Evolutionary conservation across 140 eudicot genomes (phyloP).

Genomic region (Bidens hawaiensis): DNA sequence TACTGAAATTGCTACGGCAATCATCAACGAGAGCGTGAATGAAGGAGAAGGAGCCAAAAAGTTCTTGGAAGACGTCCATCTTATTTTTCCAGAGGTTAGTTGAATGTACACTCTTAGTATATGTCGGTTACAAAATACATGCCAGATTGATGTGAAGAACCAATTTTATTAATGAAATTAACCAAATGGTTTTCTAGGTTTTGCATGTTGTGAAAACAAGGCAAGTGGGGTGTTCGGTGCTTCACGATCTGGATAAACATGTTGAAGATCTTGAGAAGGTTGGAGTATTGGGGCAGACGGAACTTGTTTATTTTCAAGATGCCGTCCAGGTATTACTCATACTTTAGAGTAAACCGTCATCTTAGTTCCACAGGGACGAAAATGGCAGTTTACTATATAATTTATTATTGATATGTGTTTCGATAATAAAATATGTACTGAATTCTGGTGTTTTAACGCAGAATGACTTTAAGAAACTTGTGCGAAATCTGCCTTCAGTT

Average conservation of each 20-base stretch:
- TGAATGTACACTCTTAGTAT: too few relatives aligned
- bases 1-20: slow-evolving; percentile 61
- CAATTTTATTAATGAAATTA: background rate
- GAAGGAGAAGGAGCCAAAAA: slow-evolving; percentile 80
- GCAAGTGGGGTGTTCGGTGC: slow-evolving; percentile 82
- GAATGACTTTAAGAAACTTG: slow-evolving; percentile 87
- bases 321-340: slow-evolving; percentile 70
- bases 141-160: background rate
- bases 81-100: slow-evolving; percentile 79
- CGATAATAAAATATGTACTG: too few relatives aligned
- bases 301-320: slow-evolving; percentile 42
- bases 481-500: slow-evolving; percentile 84
- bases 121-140: too few relatives aligned
- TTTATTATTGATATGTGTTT: too few relatives aligned
- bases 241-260: slow-evolving; percentile 69
- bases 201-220: slow-evolving; percentile 82
- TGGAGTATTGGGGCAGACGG: slow-evolving; percentile 82
- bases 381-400: background rate
- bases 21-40: slow-evolving; percentile 75
- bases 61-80: slow-evolving; percentile 89
- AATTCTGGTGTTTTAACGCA: too few relatives aligned
- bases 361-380: background rate
- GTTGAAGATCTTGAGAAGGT: slow-evolving; percentile 87
- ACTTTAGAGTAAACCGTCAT: background rate
- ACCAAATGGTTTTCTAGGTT: slow-evolving; percentile 42